Conservation (phyloP, 2,329 filamentous ascomycete genomes). For the Phoma sp. region DNA sequence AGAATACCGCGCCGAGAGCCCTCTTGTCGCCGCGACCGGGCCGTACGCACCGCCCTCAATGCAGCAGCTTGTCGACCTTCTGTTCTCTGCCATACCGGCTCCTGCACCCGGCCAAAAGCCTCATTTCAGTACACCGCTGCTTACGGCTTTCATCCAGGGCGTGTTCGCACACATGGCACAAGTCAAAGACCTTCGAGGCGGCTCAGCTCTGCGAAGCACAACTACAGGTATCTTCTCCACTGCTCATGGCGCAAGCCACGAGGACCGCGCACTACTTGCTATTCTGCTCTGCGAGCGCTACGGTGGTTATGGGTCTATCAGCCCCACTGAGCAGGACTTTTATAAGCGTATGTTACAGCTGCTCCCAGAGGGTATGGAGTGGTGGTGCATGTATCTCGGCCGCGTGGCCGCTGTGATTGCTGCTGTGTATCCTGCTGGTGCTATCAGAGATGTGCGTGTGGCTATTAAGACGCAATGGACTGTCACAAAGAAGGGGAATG, state of each 20-base stretch:
- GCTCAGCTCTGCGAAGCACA: slow-evolving; percentile 75
- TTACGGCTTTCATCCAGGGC: slow-evolving; percentile 66
- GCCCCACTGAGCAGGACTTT: slow-evolving; percentile 64
- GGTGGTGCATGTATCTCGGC: slow-evolving; percentile 72
- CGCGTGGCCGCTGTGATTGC: slow-evolving; percentile 65
- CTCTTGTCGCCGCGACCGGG: slow-evolving; percentile 68
- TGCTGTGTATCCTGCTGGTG: slow-evolving; percentile 67
- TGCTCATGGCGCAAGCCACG: slow-evolving; percentile 76
- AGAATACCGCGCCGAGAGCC: slow-evolving; percentile 68
- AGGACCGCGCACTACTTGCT: slow-evolving; percentile 73
- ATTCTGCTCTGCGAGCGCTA: slow-evolving; percentile 77
- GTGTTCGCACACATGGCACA: slow-evolving; percentile 59
- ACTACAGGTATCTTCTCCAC: slow-evolving; percentile 72
- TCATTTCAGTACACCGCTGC: slow-evolving; percentile 55
- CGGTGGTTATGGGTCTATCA: slow-evolving; percentile 65
- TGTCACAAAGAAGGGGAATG: slow-evolving; percentile 37
- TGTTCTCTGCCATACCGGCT: slow-evolving; percentile 57
- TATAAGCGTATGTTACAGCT: slow-evolving; percentile 62
- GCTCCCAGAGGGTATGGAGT: slow-evolving; percentile 62
- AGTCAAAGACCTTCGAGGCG: slow-evolving; percentile 59
- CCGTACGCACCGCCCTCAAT: slow-evolving; percentile 60
- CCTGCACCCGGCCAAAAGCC: slow-evolving; percentile 36
- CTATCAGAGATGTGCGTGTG: slow-evolving; percentile 50
- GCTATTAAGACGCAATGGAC: slow-evolving; percentile 34
- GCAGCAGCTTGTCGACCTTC: slow-evolving; percentile 55